phyloP scores from a whole-genome alignment of 2,329 filamentous ascomycete genomes.

The Clarireedia homoeocarpa region DNA sequence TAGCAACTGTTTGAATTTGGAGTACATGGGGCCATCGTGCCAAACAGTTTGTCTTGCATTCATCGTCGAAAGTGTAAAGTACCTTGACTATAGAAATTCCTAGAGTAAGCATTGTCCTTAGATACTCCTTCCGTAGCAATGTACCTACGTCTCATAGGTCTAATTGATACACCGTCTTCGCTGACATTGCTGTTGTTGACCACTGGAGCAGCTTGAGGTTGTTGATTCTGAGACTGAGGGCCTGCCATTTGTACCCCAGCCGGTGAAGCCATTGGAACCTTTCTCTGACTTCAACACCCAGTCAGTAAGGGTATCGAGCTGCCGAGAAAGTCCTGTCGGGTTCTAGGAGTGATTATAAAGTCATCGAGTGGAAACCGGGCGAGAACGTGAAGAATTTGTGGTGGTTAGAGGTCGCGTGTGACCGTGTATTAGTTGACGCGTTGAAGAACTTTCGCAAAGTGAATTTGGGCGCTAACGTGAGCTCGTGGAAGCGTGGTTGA shows the following conservation, averaged over 20 bases:
- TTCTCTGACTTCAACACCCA: constrained; percentile 16
- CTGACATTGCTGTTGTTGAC: constrained; percentile 24
- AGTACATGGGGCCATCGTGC: constrained; percentile 76
- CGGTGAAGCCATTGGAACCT: constrained; percentile 25
- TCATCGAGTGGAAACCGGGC: constrained; percentile 16
- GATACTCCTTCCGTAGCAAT: background rate
- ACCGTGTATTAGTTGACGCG: constrained; percentile 14
- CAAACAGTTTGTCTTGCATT: constrained; percentile 81
- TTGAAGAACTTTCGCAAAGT: constrained; percentile 2
- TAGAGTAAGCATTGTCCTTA: constrained; percentile 14
- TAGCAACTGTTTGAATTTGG: constrained; percentile 67
- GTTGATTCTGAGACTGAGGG: constrained; percentile 13
- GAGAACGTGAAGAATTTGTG: constrained; percentile 12
- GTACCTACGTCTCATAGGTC: constrained; percentile 56
- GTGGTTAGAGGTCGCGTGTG: constrained; percentile 20
- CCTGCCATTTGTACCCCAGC: constrained; percentile 11
- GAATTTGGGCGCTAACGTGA: constrained; percentile 12
- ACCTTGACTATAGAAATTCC: constrained; percentile 66
- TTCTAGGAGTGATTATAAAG: constrained; percentile 13
- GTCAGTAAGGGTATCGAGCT: constrained; percentile 11
- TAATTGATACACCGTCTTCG: constrained; percentile 43
- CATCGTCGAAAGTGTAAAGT: constrained; percentile 89
- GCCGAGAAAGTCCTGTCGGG: constrained; percentile 12
- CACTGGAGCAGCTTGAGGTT: constrained; percentile 15
- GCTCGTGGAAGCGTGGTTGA: background rate